Base-by-base conservation (phyloP, 805 yeast species). In the Saccharomyces cerevisiae region DNA sequence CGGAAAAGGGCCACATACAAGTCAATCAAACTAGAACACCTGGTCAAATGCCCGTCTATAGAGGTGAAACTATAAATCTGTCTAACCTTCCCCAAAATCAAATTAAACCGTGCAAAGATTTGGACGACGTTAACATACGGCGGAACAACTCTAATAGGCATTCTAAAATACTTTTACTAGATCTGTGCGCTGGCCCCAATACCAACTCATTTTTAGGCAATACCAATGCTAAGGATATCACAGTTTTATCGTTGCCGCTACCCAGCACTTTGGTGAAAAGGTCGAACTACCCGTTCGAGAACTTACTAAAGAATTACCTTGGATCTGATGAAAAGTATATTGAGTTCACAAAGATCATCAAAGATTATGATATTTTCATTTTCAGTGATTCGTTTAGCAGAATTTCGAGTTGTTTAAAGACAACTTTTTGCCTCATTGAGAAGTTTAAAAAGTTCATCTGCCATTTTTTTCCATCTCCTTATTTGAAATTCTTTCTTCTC, bases 241-340 rank as follows among this genome's bases (percentile, higher is more conserved):
- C 43, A 4, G 24, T 36, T 36, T 36, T 36, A 10, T 21, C 22
- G 43, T 51, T 69, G 26, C 62, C 63, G 22, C 61, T 68, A 43
- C 73, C 73, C 4, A 64, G 66, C 21, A 69, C 73, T 1, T 51
- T 69, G 36, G 55, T 69, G 28, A 64, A 60, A 53, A 66, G 73
- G 48, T 66, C 70, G 1, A 61, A 62, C 14, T 63, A 62, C 49
- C 61, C 59, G 46, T 66, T 69, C 51, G 59, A 56, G 26, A 69
- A 64, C 31, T 52, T 69, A 46, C 49, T 66, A 11, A 59, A 61
- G 29, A 61, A 69, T 1, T 57, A 62, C 17, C 55, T 61, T 11
- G 48, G 62, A 9, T 60, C 58, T n/a, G 64, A 61, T 14, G 57
- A 59, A 14, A 61, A 53, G 27, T 53, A 55, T 24, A n/a, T 49